Conservation (phyloP, 768 basidiomycete genomes). For the Boletus rex-veris region DNA sequence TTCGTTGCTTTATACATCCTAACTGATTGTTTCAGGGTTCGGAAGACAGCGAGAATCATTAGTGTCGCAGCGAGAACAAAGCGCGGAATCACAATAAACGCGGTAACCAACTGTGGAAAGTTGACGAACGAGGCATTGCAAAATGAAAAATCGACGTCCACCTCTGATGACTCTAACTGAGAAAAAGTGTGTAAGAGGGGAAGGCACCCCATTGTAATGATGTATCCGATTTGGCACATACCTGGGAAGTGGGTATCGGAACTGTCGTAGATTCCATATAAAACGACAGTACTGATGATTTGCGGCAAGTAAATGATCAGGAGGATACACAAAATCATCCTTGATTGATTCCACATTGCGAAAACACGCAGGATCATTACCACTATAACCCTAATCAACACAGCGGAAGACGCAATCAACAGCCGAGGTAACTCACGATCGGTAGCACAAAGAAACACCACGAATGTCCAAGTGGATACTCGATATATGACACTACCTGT, state of each 20-base stretch:
- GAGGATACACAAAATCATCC: neutral
- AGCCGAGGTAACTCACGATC: neutral
- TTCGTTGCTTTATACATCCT: conserved; percentile 1
- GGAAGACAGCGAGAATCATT: neutral
- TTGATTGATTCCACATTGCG: neutral
- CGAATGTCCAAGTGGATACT: neutral
- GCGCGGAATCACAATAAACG: neutral
- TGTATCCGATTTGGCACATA: neutral
- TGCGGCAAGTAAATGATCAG: neutral
- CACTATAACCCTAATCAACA: neutral
- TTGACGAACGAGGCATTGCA: neutral
- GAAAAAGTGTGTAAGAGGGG: neutral
- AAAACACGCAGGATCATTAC: conserved; percentile 3
- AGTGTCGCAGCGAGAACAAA: neutral
- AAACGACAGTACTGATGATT: neutral
- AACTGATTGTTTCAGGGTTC: neutral
- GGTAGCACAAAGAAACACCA: neutral
- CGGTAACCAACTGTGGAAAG: neutral
- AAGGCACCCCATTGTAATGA: too few species aligned
- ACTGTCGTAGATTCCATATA: neutral
- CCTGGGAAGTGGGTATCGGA: neutral
- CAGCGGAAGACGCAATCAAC: neutral
- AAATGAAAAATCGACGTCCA: neutral
- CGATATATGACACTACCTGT: neutral
- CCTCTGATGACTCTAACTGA: neutral